Percentiles rank a stretch among this genome's conserved stretches.
phyloP scores from a whole-genome alignment of 495 filamentous ascomycete species.

The Aspergillus steynii region DNA sequence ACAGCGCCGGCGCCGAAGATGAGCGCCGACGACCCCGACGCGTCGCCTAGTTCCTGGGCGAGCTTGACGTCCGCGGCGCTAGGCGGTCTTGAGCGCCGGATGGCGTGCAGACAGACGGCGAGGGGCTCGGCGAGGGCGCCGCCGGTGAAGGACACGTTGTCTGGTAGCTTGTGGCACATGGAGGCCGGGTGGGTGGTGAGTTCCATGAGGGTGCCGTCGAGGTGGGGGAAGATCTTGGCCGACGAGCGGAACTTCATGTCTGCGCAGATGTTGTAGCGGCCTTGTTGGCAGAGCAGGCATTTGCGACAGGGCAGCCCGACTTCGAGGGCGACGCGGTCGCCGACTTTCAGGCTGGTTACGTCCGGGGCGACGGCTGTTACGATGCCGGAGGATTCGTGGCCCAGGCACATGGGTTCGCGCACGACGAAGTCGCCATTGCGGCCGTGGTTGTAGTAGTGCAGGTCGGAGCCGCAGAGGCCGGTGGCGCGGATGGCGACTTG shows the following conservation, averaged over 20 bases:
- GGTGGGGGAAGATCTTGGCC: conserved; percentile 75
- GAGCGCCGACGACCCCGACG: conserved; percentile 52
- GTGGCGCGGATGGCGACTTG: conserved; percentile 75
- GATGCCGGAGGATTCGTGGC: conserved; percentile 75
- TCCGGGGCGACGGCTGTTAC: conserved; percentile 63
- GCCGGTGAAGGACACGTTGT: conserved; percentile 59
- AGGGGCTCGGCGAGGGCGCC: conserved; percentile 81
- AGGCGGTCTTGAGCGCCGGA: conserved; percentile 58
- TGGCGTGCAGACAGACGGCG: conserved; percentile 76
- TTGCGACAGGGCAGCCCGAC: conserved; percentile 76
- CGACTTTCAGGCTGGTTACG: conserved; percentile 43
- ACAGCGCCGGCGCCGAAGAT: conserved; percentile 83
- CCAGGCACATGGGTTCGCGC: conserved; percentile 69
- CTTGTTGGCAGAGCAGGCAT: conserved; percentile 65
- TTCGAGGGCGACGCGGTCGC: conserved; percentile 80
- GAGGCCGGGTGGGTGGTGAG: conserved; percentile 72
- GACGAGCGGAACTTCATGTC: conserved; percentile 75
- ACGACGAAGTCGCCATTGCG: conserved; percentile 81
- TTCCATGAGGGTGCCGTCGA: conserved; percentile 81
- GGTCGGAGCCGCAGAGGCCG: conserved; percentile 80
- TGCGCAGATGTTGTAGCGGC: conserved; percentile 86
- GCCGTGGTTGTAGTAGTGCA: conserved; percentile 83
- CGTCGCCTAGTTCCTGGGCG: conserved; percentile 24
- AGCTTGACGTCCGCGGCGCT: conserved; percentile 29
- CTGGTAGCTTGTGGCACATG: conserved; percentile 57